Evolutionary conservation across 495 filamentous ascomycete species (phyloP).

Genomic region (Penicillium flavigenum): DNA sequence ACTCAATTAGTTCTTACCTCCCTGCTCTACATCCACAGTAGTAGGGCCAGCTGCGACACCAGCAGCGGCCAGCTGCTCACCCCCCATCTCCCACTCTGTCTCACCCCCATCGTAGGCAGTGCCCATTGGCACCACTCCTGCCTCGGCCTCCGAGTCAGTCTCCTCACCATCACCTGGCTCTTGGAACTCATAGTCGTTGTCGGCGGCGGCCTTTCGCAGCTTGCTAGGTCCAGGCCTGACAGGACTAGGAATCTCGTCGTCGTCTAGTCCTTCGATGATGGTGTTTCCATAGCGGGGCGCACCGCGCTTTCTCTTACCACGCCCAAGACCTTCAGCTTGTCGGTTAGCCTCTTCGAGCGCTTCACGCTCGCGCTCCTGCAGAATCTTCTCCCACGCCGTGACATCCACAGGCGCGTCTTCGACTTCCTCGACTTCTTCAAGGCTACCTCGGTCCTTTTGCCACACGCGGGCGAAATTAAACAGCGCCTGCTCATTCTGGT

Average conservation of each 20-base stretch:
- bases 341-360: slow-evolving; percentile 65
- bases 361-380: slow-evolving; percentile 75
- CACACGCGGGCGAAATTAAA: slow-evolving; percentile 93
- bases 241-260: slow-evolving; percentile 7
- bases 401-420: slow-evolving; percentile 47
- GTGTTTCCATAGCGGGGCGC: slow-evolving; percentile 43
- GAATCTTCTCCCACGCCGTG: slow-evolving; percentile 85
- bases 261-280: slow-evolving; percentile 9
- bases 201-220: slow-evolving; percentile 14
- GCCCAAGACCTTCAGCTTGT: slow-evolving; percentile 68
- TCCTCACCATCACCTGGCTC: not conserved
- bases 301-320: slow-evolving; percentile 68
- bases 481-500: slow-evolving; percentile 51
- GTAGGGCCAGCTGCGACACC: no score
- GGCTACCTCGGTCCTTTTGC: slow-evolving; percentile 72
- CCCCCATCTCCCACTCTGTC: no score
- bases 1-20: not conserved
- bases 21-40: not conserved
- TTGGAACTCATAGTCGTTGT: slow-evolving; percentile 19
- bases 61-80: no score
- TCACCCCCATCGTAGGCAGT: no score
- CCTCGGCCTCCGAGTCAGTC: not conserved
- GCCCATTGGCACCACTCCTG: not conserved
- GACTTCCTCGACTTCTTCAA: slow-evolving; percentile 58
- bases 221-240: slow-evolving; percentile 28